Evolutionary conservation across 2,329 filamentous ascomycete genomes (phyloP).

Genomic region (Apiospora pterosperma): DNA sequence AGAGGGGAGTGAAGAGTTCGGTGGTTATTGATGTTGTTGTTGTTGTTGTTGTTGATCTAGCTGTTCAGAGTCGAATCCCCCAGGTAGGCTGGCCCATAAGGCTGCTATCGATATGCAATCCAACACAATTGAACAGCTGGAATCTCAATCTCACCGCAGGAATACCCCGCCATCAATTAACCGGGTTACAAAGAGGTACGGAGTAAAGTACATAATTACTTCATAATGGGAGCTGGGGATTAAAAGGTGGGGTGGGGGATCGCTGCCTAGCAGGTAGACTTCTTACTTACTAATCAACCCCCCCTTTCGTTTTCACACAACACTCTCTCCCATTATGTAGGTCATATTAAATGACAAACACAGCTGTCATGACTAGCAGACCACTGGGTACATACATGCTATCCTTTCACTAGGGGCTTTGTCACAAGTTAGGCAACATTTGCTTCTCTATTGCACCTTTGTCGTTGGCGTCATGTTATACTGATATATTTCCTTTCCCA

Average conservation of each 20-base stretch:
- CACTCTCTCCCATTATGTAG: too few species aligned
- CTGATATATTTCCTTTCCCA: neutral
- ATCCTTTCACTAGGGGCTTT: neutral
- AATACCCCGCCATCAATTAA: neutral
- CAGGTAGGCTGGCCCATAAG: neutral
- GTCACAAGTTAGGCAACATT: neutral
- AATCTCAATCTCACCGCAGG: neutral
- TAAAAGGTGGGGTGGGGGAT: neutral
- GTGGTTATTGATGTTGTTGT: neutral
- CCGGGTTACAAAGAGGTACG: neutral
- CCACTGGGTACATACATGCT: neutral
- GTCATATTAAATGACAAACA: neutral
- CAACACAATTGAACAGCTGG: neutral
- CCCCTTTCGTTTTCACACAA: too few species aligned
- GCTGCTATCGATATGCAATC: neutral
- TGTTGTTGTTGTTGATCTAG: neutral
- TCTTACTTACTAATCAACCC: neutral
- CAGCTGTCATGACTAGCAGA: neutral
- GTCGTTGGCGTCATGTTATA: neutral
- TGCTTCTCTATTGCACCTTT: neutral
- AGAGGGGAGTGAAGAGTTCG: neutral
- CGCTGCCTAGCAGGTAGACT: neutral
- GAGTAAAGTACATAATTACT: neutral
- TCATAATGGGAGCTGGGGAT: neutral
- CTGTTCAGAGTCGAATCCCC: neutral